These are phyloP conservation scores for Fusarium setosum DNA, from an alignment of 2,329 filamentous ascomycete species.

Conservation along the genomic window DNA sequence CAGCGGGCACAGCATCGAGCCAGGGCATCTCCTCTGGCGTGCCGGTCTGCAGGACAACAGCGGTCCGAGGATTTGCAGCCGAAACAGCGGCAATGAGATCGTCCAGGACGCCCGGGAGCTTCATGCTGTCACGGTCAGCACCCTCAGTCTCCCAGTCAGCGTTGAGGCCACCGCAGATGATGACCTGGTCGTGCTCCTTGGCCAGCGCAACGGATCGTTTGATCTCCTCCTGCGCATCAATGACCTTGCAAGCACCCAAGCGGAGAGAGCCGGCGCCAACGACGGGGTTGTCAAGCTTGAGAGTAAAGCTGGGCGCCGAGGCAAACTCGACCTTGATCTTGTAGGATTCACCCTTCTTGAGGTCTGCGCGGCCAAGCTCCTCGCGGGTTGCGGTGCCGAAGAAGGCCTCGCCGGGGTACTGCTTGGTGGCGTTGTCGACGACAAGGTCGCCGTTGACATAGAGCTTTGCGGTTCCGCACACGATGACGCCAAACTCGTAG, in stretches of 20 bases:
- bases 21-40: constrained; percentile 81
- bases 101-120: constrained; percentile 79
- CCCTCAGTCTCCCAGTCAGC: constrained; percentile 86
- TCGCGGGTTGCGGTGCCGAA: constrained; percentile 74
- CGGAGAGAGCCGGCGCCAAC: constrained; percentile 71
- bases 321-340: constrained; percentile 69
- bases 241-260: constrained; percentile 69
- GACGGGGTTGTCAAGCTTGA: constrained; percentile 61
- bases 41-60: constrained; percentile 81
- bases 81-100: constrained; percentile 75
- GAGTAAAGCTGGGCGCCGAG: constrained; percentile 67
- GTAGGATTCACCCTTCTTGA: constrained; percentile 71
- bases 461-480: constrained; percentile 73
- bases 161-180: constrained; percentile 83
- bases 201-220: constrained; percentile 75
- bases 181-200: constrained; percentile 77
- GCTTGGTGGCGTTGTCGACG: constrained; percentile 74
- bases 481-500: constrained; percentile 75
- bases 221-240: constrained; percentile 70
- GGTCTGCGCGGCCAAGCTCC: constrained; percentile 66
- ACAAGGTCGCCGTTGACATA: constrained; percentile 71
- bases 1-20: constrained; percentile 64
- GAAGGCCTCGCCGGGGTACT: constrained; percentile 71
- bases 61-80: constrained; percentile 74
- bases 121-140: constrained; percentile 81